A percentile compares a stretch with the other conserved stretches of the same genome.
Evolutionary conservation across 2,329 filamentous ascomycete genomes (phyloP).

Genomic region (Aquanectria penicillioides): DNA sequence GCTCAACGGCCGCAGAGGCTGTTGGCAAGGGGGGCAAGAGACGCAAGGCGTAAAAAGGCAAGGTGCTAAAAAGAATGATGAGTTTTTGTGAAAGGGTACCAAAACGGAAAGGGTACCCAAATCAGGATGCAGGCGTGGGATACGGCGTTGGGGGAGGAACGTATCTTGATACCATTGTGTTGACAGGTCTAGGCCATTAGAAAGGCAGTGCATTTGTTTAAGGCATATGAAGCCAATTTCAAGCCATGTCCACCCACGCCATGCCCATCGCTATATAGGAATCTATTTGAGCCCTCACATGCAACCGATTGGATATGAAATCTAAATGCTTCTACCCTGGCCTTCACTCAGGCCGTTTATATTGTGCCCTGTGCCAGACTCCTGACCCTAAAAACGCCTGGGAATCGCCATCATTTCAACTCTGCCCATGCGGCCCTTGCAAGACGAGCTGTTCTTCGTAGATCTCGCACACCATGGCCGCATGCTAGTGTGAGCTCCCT

Average conservation of each 20-base stretch:
- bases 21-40: slow-evolving; percentile 56
- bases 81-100: background rate
- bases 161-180: slow-evolving; percentile 18
- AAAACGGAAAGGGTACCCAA: slow-evolving; percentile 1
- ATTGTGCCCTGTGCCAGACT: background rate
- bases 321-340: slow-evolving; percentile 22
- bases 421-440: slow-evolving; percentile 62
- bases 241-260: background rate
- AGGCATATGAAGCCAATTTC: background rate
- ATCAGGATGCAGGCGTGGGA: slow-evolving; percentile 18
- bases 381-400: slow-evolving; percentile 20
- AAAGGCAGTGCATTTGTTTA: slow-evolving; percentile 11
- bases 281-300: slow-evolving; percentile 17
- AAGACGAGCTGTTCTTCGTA: slow-evolving; percentile 59
- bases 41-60: slow-evolving; percentile 52
- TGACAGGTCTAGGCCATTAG: background rate
- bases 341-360: background rate
- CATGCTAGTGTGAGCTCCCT: slow-evolving; percentile 61
- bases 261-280: background rate
- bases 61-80: background rate
- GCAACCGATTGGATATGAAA: slow-evolving; percentile 11
- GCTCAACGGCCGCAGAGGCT: slow-evolving; percentile 45
- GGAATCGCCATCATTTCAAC: slow-evolving; percentile 39
- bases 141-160: slow-evolving; percentile 34
- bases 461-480: slow-evolving; percentile 63